Evolutionary conservation across 2,329 filamentous ascomycete genomes (phyloP).

Genomic region (Diaporthe destruens): DNA sequence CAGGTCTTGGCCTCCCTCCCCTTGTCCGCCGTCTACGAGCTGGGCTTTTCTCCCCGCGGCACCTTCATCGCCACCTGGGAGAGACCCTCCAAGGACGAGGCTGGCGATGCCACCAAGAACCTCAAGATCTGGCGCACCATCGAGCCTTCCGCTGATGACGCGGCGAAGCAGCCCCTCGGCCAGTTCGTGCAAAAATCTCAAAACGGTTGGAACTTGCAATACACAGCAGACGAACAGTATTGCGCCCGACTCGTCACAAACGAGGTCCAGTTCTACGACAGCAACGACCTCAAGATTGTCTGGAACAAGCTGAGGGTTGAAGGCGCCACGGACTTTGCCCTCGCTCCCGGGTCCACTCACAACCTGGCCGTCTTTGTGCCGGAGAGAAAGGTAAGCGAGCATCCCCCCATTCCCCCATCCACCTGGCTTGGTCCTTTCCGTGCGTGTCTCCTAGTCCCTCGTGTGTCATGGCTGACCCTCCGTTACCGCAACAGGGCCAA

Average conservation of each 20-base stretch:
- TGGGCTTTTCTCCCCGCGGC: conserved; percentile 92
- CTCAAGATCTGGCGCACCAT: conserved; percentile 94
- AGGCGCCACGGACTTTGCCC: conserved; percentile 88
- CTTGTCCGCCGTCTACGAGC: conserved; percentile 88
- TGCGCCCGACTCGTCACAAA: conserved; percentile 96
- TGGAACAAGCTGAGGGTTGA: conserved; percentile 97
- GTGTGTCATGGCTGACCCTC: conserved; percentile 39
- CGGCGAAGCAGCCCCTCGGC: conserved; percentile 81
- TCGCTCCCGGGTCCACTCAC: conserved; percentile 90
- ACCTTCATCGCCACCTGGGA: conserved; percentile 98
- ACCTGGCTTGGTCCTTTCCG: neutral
- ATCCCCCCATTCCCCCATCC: no score
- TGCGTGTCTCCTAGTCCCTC: neutral
- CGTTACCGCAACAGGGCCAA: conserved; percentile 73
- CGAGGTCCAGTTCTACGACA: conserved; percentile 97
- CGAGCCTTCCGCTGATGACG: conserved; percentile 72
- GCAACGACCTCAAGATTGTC: conserved; percentile 83
- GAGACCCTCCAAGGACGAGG: conserved; percentile 90
- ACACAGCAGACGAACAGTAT: conserved; percentile 91
- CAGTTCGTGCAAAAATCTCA: conserved; percentile 96
- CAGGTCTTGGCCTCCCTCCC: conserved; percentile 80
- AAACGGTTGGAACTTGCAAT: conserved; percentile 97
- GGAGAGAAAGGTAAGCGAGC: conserved; percentile 82
- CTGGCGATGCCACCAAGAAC: conserved; percentile 94
- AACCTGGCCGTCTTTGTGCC: conserved; percentile 95